phyloP scores from a whole-genome alignment of 2,329 filamentous ascomycete genomes.

The Colletotrichum sp. region DNA sequence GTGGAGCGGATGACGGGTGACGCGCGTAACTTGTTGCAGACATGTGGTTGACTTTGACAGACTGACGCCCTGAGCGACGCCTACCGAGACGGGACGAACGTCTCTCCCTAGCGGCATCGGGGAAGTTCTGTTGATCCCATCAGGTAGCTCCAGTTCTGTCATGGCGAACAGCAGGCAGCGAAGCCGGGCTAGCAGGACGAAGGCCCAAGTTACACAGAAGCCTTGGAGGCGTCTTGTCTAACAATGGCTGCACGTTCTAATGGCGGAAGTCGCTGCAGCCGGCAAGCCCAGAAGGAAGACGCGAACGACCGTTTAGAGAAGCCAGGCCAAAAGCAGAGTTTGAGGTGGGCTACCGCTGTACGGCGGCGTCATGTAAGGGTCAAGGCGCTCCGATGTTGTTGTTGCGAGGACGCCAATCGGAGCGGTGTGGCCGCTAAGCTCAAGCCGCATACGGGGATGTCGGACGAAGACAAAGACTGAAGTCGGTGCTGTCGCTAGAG shows the following conservation, averaged over 20 bases:
- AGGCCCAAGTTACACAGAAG: background rate
- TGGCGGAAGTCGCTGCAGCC: background rate
- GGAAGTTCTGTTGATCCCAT: slow-evolving; percentile 2
- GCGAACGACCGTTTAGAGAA: background rate
- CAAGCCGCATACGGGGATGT: background rate
- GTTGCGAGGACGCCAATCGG: background rate
- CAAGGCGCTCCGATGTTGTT: background rate
- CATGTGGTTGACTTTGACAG: slow-evolving; percentile 12
- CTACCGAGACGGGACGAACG: slow-evolving; percentile 21
- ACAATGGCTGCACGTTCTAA: background rate
- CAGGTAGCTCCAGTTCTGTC: background rate
- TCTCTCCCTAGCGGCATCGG: slow-evolving; percentile 14
- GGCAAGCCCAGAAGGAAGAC: background rate
- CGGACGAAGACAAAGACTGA: background rate
- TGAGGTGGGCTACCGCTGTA: background rate
- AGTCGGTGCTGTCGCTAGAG: background rate
- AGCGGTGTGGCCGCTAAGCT: background rate
- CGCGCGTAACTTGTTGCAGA: slow-evolving; percentile 19
- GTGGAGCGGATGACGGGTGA: slow-evolving; percentile 15
- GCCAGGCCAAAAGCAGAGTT: background rate
- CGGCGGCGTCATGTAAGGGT: slow-evolving; percentile 4
- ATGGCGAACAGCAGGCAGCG: background rate
- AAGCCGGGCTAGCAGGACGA: background rate
- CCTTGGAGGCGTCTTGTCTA: background rate
- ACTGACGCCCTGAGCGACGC: slow-evolving; percentile 5